Evolutionary conservation across 208 protist genomes (phyloP).

Genomic region (Crithidia expoeki): DNA sequence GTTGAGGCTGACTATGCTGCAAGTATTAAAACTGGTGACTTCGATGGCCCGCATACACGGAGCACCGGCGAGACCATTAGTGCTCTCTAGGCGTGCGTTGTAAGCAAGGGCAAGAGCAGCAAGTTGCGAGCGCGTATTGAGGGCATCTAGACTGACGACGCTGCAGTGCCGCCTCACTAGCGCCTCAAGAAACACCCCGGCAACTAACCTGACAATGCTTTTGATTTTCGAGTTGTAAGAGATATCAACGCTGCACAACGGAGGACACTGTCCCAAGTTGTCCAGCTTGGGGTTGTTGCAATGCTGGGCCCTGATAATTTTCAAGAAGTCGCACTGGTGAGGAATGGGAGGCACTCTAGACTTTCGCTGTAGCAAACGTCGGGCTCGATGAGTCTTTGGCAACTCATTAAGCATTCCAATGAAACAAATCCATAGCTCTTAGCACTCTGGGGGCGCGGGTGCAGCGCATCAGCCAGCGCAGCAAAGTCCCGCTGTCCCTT

Average conservation of each 20-base stretch:
- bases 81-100: neutral
- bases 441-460: neutral
- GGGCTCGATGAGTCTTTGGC: neutral
- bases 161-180: neutral
- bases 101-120: neutral
- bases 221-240: neutral
- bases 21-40: neutral
- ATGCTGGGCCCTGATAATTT: neutral
- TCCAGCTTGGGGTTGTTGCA: neutral
- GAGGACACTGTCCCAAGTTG: neutral
- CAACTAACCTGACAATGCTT: neutral
- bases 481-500: neutral
- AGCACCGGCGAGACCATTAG: neutral
- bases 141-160: neutral
- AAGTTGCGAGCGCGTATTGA: neutral
- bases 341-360: neutral
- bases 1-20: neutral
- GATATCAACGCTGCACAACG: neutral
- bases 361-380: neutral
- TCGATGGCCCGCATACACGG: neutral
- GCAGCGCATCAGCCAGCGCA: neutral
- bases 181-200: neutral
- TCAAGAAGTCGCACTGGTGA: neutral
- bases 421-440: neutral
- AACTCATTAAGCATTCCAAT: neutral